phyloP scores from a whole-genome alignment of 2,329 filamentous ascomycete species.

The Stagonosporopsis rhizophila region DNA sequence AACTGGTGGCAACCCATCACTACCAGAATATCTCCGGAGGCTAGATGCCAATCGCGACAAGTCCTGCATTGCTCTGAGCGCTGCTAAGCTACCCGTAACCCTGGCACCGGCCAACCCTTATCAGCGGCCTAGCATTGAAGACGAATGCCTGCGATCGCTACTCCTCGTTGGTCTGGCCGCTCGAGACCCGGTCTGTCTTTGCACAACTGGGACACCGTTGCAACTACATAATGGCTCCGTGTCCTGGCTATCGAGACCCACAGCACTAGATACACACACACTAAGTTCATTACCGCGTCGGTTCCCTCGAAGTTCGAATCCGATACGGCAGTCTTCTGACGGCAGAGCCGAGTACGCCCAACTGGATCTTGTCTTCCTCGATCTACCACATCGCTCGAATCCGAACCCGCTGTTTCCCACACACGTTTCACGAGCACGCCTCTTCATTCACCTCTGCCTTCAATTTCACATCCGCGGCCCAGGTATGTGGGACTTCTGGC shows the following conservation, averaged over 20 bases:
- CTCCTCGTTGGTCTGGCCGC: slow-evolving; percentile 52
- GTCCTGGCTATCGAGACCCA: slow-evolving; percentile 44
- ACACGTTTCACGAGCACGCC: slow-evolving; percentile 40
- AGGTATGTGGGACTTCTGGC: slow-evolving; percentile 38
- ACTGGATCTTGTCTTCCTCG: slow-evolving; percentile 51
- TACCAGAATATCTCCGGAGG: slow-evolving; percentile 49
- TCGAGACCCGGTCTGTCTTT: slow-evolving; percentile 51
- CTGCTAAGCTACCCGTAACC: slow-evolving; percentile 49
- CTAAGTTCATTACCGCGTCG: slow-evolving; percentile 17
- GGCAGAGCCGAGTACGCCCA: slow-evolving; percentile 50
- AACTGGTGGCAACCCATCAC: slow-evolving; percentile 51
- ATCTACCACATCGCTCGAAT: slow-evolving; percentile 38
- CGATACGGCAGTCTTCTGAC: slow-evolving; percentile 40
- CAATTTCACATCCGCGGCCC: slow-evolving; percentile 32
- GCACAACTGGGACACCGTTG: slow-evolving; percentile 44
- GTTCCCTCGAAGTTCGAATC: slow-evolving; percentile 20
- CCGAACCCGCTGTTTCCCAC: slow-evolving; percentile 38
- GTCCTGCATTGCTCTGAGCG: slow-evolving; percentile 52
- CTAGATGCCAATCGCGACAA: slow-evolving; percentile 55
- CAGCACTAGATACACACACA: slow-evolving; percentile 30
- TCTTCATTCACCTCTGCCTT: slow-evolving; percentile 47
- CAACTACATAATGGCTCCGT: slow-evolving; percentile 43
- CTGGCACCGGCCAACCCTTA: slow-evolving; percentile 39
- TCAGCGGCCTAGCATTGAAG: slow-evolving; percentile 44
- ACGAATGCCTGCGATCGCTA: slow-evolving; percentile 52